Evolutionary conservation across 2,329 filamentous ascomycete species (phyloP), one percentile per base, ranked within the genome.

Genomic region (Colletotrichum sp.): DNA sequence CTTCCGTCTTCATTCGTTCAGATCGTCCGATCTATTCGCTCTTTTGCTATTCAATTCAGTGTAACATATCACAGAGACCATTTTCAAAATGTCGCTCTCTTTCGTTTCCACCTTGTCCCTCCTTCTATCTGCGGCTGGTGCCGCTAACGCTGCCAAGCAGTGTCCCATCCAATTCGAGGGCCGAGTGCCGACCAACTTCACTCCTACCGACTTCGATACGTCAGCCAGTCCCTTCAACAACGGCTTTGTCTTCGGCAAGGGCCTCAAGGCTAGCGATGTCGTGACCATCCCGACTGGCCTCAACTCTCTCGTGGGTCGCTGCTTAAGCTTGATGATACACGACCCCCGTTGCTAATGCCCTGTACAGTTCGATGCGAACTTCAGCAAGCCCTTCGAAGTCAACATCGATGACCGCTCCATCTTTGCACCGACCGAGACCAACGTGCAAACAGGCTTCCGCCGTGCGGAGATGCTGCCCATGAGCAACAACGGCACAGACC

Each of bases 331-430:
- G n/a, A 34, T 4, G 5, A 13, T 6, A 2, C 9, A 24, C 4
- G 16, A 8, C 12, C 18, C 5, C 4, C 7, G 13, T 84, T 49
- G 77, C 30, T 36, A 18, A 59, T 7, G n/a, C 24, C 18, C 52
- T n/a, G 30, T 72, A 75, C 32, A 74, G 81, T 90, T 90, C 78
- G 89, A 91, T 71, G 78, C 78, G 13, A 82, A 83, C 52, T 84
- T 85, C 34, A 82, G 86, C 34, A 75, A 72, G 30, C 83, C 90
- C 3, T 78, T 92, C n/a, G 89, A 90, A 78, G 88, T 92, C 16
- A 91, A 89, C 36, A 88, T 92, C 80, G 87, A 82, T 73, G 91
- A 93, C 81, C 79, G 87, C 69, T 92, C 90, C 78, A 92, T 93
- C 82, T 93, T 93, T 82, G 84, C 85, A 16, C 87, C 87, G 26